Evolutionary conservation across 108 stramenopile genomes (phyloP).

Genomic region (Cylindrotheca closterium): DNA sequence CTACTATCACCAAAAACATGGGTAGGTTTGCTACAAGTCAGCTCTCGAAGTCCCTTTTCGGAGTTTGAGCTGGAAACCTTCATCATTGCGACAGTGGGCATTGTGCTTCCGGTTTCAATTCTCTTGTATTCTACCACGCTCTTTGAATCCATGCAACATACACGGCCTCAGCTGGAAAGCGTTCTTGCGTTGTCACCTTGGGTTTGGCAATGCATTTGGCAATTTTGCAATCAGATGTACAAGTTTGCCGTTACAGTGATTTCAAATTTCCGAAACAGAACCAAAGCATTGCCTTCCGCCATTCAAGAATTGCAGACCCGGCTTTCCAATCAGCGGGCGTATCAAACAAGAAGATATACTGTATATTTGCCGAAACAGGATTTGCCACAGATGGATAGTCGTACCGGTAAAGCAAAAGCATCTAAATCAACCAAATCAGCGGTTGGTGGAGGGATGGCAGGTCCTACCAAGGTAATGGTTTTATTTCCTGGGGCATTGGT

Average conservation of each 20-base stretch:
- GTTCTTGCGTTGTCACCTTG: slow-evolving; percentile 14
- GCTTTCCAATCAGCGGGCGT: slow-evolving; percentile 12
- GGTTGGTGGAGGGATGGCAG: background rate
- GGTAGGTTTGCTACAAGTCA: slow-evolving; percentile 7
- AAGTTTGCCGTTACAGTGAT: background rate
- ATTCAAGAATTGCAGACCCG: background rate
- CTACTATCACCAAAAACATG: slow-evolving; percentile 22
- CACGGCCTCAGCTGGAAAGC: background rate
- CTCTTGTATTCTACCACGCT: background rate
- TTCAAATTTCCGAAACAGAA: background rate
- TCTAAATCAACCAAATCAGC: background rate
- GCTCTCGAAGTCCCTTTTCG: background rate
- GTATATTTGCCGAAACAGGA: slow-evolving; percentile 27
- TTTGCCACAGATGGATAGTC: background rate
- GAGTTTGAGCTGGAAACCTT: slow-evolving; percentile 1
- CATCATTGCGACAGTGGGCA: background rate
- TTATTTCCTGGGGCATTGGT: slow-evolving; percentile 28
- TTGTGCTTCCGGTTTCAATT: background rate
- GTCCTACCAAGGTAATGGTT: slow-evolving; percentile 5
- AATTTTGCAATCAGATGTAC: background rate
- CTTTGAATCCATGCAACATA: background rate
- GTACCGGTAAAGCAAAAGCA: background rate
- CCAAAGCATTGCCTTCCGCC: slow-evolving; percentile 7
- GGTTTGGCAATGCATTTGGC: background rate
- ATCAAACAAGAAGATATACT: slow-evolving; percentile 29